Evolutionary conservation across 2,329 filamentous ascomycete species (phyloP).

Genomic region (Neurospora sp.): DNA sequence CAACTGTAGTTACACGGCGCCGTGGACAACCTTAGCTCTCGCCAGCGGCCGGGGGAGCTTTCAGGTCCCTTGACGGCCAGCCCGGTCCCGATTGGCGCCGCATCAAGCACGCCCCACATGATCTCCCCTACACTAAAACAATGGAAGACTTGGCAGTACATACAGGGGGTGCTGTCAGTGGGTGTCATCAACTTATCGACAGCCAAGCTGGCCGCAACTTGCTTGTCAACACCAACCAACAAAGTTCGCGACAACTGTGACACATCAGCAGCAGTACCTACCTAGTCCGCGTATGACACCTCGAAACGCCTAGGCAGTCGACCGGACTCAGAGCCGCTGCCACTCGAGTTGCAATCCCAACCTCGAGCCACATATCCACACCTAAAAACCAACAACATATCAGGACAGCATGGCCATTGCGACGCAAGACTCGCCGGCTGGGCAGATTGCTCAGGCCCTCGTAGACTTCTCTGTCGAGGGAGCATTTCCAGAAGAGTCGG

Average conservation of each 20-base stretch:
- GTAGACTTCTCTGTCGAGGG: conserved; percentile 49
- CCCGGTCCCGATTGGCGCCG: neutral
- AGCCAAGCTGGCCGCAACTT: neutral
- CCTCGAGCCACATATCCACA: neutral
- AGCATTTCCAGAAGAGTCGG: conserved; percentile 36
- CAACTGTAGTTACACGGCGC: neutral
- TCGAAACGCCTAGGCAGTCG: neutral
- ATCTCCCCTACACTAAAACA: neutral
- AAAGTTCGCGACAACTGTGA: neutral
- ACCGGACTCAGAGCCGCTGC: neutral
- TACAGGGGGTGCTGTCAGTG: neutral
- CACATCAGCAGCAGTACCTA: neutral
- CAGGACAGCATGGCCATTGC: conserved; percentile 11
- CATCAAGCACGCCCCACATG: neutral
- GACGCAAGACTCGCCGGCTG: conserved; percentile 2
- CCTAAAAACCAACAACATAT: neutral
- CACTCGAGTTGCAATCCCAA: neutral
- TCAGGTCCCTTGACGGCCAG: neutral
- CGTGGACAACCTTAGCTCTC: neutral
- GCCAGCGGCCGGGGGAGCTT: neutral
- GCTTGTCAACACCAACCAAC: neutral
- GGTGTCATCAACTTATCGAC: neutral
- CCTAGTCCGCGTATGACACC: neutral
- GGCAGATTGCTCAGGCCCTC: conserved; percentile 41
- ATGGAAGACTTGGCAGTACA: neutral